phyloP scores from a whole-genome alignment of 2,329 filamentous ascomycete genomes.

The Zarea fungicola region DNA sequence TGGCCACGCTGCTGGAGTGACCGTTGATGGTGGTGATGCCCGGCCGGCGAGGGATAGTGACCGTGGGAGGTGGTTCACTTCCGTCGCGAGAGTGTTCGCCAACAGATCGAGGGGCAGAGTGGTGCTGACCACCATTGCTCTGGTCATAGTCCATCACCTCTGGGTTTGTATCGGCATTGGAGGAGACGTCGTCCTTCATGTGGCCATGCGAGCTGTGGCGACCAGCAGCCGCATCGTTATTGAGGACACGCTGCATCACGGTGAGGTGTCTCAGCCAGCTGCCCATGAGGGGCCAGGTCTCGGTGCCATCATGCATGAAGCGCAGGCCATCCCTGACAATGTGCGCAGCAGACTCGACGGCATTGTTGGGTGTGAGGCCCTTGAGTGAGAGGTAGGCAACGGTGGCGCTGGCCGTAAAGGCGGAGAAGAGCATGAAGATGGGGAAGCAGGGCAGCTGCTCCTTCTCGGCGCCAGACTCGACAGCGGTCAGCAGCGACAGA shows the following conservation, averaged over 20 bases:
- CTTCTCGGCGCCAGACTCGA: conserved; percentile 53
- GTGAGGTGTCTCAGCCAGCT: conserved; percentile 56
- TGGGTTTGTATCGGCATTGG: conserved; percentile 49
- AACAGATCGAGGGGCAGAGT: conserved; percentile 29
- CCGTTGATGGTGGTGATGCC: conserved; percentile 57
- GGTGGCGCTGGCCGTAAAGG: conserved; percentile 56
- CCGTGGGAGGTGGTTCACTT: conserved; percentile 46
- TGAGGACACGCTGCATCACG: conserved; percentile 57
- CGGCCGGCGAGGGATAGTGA: conserved; percentile 41
- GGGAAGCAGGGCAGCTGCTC: conserved; percentile 56
- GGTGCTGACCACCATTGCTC: conserved; percentile 24
- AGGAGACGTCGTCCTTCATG: conserved; percentile 51
- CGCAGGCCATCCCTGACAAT: conserved; percentile 55
- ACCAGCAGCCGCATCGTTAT: conserved; percentile 41
- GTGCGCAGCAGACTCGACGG: conserved; percentile 50
- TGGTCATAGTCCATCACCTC: conserved; percentile 57
- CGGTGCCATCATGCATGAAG: conserved; percentile 53
- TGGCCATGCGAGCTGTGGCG: conserved; percentile 29
- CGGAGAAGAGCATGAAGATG: conserved; percentile 59
- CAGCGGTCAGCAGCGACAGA: conserved; percentile 48
- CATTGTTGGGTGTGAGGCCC: conserved; percentile 51
- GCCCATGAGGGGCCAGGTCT: conserved; percentile 54
- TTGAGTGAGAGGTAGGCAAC: conserved; percentile 59
- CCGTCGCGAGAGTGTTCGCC: conserved; percentile 41
- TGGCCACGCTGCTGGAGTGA: conserved; percentile 39